phyloP scores from a whole-genome alignment of 495 filamentous ascomycete species.

The Sordaria brevicollis region DNA sequence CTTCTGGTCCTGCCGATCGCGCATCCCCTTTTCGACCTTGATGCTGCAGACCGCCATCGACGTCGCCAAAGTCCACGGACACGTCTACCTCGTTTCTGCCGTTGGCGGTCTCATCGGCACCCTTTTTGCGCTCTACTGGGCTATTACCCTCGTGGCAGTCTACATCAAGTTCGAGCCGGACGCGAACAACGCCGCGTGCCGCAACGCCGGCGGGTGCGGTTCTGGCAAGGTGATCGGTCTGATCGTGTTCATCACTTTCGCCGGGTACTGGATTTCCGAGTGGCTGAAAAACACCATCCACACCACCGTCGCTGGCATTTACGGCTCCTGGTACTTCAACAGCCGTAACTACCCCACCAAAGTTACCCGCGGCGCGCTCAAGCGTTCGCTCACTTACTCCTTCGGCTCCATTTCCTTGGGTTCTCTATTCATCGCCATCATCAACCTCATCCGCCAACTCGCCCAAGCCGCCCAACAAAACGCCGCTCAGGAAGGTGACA shows the following conservation, averaged over 20 bases:
- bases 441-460: slow-evolving; percentile 70
- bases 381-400: slow-evolving; percentile 72
- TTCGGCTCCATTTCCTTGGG: slow-evolving; percentile 87
- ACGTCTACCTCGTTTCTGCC: slow-evolving; percentile 77
- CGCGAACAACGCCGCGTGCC: slow-evolving; percentile 57
- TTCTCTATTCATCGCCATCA: slow-evolving; percentile 74
- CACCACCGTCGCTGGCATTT: slow-evolving; percentile 76
- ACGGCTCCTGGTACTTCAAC: slow-evolving; percentile 89
- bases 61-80: slow-evolving; percentile 68
- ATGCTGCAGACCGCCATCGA: slow-evolving; percentile 87
- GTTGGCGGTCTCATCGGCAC: slow-evolving; percentile 66
- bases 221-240: slow-evolving; percentile 70
- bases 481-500: slow-evolving; percentile 55
- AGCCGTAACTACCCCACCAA: slow-evolving; percentile 58
- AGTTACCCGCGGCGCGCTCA: slow-evolving; percentile 68
- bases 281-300: slow-evolving; percentile 90
- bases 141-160: slow-evolving; percentile 50
- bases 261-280: slow-evolving; percentile 85
- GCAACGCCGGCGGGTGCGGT: slow-evolving; percentile 55
- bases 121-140: slow-evolving; percentile 59
- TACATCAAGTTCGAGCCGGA: slow-evolving; percentile 72
- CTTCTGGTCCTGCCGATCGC: slow-evolving; percentile 61
- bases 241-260: slow-evolving; percentile 78
- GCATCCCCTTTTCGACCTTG: slow-evolving; percentile 80
- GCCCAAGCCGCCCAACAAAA: slow-evolving; percentile 61